These are phyloP conservation scores for Yamadazyma diospyri DNA, from an alignment of 1,139 yeast species.

Conservation along the genomic window DNA sequence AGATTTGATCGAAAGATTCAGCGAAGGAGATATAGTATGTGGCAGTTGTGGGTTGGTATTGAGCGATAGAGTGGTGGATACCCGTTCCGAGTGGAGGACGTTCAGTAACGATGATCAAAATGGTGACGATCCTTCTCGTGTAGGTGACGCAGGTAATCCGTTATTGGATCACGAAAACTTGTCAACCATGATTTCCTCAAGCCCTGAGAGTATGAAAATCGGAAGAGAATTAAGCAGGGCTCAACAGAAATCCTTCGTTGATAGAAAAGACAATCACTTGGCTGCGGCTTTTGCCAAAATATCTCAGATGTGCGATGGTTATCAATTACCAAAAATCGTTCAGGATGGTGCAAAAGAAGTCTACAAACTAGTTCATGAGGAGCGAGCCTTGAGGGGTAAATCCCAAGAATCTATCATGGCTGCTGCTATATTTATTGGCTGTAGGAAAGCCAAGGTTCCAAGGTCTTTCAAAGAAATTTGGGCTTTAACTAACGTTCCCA, in stretches of 20 bases:
- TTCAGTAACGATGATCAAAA: constrained; percentile 96
- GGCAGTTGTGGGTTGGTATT: constrained; percentile 94
- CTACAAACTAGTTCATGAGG: constrained; percentile 87
- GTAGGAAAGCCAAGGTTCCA: constrained; percentile 91
- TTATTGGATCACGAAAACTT: constrained; percentile 87
- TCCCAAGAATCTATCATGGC: constrained; percentile 96
- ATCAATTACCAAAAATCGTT: constrained; percentile 88
- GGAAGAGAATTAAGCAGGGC: constrained; percentile 90
- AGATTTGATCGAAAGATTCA: constrained; percentile 87
- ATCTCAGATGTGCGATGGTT: constrained; percentile 96
- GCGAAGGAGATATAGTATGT: constrained; percentile 97
- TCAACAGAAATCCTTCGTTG: constrained; percentile 81
- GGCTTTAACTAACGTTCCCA: constrained; percentile 91
- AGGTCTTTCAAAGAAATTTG: constrained; percentile 95
- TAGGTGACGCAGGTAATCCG: constrained; percentile 98
- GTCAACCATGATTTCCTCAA: constrained; percentile 87
- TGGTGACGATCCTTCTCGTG: constrained; percentile 98
- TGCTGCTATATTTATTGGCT: constrained; percentile 90
- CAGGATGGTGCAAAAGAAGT: constrained; percentile 98
- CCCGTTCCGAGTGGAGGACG: constrained; percentile 98
- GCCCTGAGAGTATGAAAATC: constrained; percentile 68
- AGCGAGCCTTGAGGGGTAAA: constrained; percentile 81
- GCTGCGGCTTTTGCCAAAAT: constrained; percentile 89
- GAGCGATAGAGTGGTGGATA: constrained; percentile 89
- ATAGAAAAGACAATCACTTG: constrained; percentile 81